phyloP scores from a whole-genome alignment of 140 eudicot species.

The Artemisia princeps region DNA sequence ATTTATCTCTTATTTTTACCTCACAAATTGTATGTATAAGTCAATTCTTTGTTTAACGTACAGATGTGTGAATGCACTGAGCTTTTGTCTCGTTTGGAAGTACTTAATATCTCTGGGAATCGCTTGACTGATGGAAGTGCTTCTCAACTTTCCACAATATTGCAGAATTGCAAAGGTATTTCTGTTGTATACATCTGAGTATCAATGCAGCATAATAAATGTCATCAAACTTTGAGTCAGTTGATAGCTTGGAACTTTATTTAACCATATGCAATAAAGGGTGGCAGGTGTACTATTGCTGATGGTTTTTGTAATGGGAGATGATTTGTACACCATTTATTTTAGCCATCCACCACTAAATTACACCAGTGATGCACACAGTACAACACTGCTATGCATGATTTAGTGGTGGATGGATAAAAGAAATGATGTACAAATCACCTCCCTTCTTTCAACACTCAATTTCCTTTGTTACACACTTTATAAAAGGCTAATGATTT shows the following conservation, averaged over 20 bases:
- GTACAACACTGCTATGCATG: no score
- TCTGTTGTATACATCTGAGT: constrained; percentile 10
- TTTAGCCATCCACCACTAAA: no score
- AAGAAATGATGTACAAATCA: no score
- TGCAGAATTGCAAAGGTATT: constrained; percentile 74
- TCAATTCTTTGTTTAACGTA: constrained; percentile 5
- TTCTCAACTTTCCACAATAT: constrained; percentile 67
- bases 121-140: constrained; percentile 84
- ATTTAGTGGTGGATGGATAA: no score
- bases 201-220: background rate
- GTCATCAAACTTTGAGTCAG: background rate
- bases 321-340: no score
- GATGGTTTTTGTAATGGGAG: background rate
- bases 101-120: constrained; percentile 79
- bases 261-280: background rate
- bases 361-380: no score
- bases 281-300: background rate
- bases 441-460: no score
- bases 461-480: no score
- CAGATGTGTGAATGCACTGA: constrained; percentile 90
- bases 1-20: background rate
- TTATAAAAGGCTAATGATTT: no score
- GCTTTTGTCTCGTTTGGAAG: constrained; percentile 77
- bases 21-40: background rate
- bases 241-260: background rate